phyloP scores from a whole-genome alignment of 148 eudicot species.

The Camellia japonica region DNA sequence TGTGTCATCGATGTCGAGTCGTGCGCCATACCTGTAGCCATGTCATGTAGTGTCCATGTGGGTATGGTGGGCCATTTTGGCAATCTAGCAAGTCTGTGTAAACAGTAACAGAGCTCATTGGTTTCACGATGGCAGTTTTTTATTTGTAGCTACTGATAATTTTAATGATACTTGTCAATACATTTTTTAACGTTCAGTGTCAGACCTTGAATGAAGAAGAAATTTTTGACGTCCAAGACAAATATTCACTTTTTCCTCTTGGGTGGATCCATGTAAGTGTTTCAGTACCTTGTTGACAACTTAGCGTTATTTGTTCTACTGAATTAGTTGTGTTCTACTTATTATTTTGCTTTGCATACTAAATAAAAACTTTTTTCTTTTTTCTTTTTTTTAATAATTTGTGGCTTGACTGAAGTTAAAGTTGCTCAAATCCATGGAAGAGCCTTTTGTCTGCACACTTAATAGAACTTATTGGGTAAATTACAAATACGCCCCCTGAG shows the following conservation, averaged over 20 bases:
- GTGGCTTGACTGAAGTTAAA: neutral
- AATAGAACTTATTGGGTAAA: neutral
- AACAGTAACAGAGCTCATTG: neutral
- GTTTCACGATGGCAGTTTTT: neutral
- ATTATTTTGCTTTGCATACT: neutral
- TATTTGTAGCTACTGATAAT: neutral
- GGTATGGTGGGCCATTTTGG: too few relatives aligned
- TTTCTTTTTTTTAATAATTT: neutral
- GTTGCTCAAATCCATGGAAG: conserved; percentile 6
- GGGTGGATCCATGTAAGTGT: conserved; percentile 98
- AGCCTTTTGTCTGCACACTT: neutral
- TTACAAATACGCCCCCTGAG: too few relatives aligned
- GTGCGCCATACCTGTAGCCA: too few relatives aligned
- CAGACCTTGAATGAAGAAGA: conserved; percentile 94
- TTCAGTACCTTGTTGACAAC: neutral
- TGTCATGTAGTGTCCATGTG: too few relatives aligned
- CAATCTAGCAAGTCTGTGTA: too few relatives aligned
- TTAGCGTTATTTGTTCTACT: neutral
- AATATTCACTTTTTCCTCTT: conserved; percentile 77
- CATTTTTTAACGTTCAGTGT: conserved; percentile 53
- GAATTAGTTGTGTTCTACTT: neutral
- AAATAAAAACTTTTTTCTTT: neutral
- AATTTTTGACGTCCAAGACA: conserved; percentile 95
- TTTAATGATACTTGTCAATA: neutral
- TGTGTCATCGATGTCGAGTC: too few relatives aligned